Evolutionary conservation across 2,329 filamentous ascomycete genomes (phyloP).

Genomic region (Knoxdaviesia proteae): DNA sequence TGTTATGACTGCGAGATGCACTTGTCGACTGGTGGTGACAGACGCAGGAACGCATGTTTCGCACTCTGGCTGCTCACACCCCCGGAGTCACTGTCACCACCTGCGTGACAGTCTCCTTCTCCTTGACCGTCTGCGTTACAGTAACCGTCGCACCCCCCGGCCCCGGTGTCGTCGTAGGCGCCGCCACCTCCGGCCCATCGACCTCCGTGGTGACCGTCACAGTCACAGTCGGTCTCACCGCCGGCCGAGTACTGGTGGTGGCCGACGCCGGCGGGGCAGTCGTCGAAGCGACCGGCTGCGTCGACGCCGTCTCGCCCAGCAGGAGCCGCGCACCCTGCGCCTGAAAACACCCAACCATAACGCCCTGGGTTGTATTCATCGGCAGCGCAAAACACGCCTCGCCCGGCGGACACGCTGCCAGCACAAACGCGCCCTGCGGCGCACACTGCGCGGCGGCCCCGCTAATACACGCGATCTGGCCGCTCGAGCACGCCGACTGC

Average conservation of each 20-base stretch:
- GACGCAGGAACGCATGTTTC: background rate
- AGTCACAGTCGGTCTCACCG: background rate
- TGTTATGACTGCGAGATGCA: background rate
- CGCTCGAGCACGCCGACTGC: conserved; percentile 21
- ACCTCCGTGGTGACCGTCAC: background rate
- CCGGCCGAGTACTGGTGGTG: too few relatives aligned
- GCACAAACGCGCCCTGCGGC: conserved; percentile 17
- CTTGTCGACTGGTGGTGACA: background rate
- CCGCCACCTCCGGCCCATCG: background rate
- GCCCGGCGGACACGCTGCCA: conserved; percentile 15
- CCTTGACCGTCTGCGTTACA: background rate
- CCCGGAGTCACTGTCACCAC: background rate
- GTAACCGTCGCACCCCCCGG: background rate
- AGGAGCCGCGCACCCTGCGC: conserved; percentile 17
- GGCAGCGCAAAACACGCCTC: conserved; percentile 32
- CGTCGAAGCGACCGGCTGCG: background rate
- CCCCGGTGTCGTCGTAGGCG: too few relatives aligned
- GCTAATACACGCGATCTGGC: conserved; percentile 30
- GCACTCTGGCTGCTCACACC: background rate
- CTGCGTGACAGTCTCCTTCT: background rate
- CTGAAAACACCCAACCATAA: conserved; percentile 26
- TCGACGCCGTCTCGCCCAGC: conserved; percentile 13
- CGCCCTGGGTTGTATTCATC: conserved; percentile 24
- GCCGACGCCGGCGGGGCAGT: too few relatives aligned
- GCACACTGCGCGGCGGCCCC: conserved; percentile 27